phyloP scores from a whole-genome alignment of 1,284 basidiomycete genomes.

The Ceratobasidium sp. region DNA sequence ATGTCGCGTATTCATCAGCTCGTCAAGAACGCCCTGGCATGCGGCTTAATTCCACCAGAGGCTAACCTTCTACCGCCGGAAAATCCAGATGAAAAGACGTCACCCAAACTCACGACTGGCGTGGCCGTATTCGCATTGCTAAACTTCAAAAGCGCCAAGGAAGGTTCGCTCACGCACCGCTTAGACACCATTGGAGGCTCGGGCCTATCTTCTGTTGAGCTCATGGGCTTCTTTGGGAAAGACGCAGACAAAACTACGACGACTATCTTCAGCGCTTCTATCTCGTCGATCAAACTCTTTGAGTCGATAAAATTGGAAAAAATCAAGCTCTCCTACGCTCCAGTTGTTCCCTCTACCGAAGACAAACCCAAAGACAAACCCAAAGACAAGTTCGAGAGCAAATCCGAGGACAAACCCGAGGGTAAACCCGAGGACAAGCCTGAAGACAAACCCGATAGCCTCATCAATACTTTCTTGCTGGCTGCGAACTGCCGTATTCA shows the following conservation, averaged over 20 bases:
- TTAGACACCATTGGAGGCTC: neutral
- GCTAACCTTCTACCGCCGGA: no score
- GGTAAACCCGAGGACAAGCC: no score
- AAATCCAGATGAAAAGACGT: no score
- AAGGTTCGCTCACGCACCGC: neutral
- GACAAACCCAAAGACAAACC: no score
- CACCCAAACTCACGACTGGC: neutral
- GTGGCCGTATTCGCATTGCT: neutral
- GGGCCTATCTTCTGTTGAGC: neutral
- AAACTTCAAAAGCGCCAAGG: neutral
- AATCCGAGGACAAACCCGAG: no score
- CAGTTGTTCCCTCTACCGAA: no score
- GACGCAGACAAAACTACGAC: neutral
- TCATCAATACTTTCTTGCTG: neutral
- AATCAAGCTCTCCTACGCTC: no score
- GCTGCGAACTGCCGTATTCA: neutral
- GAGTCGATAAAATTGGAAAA: no score
- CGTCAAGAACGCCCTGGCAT: neutral
- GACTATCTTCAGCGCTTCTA: neutral
- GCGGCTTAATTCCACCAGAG: no score
- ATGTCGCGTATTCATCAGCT: neutral
- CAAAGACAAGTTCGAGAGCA: no score
- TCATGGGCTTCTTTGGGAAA: conserved; percentile 8
- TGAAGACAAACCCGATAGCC: no score
- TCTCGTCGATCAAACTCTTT: no score